Evolutionary conservation across 495 filamentous ascomycete genomes (phyloP), one percentile per base, ranked within the genome.

Genomic region (Hypoxylon cercidicola): DNA sequence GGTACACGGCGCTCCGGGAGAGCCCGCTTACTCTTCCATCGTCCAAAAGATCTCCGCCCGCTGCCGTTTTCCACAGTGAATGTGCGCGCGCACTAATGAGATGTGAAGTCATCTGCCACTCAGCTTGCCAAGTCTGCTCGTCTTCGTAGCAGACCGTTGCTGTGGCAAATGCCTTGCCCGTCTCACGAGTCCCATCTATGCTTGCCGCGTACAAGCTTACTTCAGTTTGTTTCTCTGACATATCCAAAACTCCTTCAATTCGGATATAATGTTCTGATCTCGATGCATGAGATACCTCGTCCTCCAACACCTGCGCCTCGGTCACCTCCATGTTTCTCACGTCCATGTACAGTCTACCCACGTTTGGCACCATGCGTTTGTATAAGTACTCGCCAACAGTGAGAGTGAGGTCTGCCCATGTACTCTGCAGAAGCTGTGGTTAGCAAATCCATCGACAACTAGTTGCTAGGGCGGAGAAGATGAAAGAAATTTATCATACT

Each of bases 401-500:
- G 18, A 86, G 77, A 1, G 85, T 85, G 60, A 88, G 85, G 69
- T 89, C 87, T 89, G 86, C 8, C 86, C 85, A 46, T 82, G 75
- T 23, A 86, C 78, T 19, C 83, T n/a, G n/a, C n/a, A n/a, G n/a
- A n/a, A n/a, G n/a, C n/a, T n/a, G n/a, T n/a, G n/a, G n/a, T n/a
- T n/a, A n/a, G n/a, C n/a, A n/a, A n/a, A n/a, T n/a, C n/a, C n/a
- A n/a, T n/a, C n/a, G n/a, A n/a, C n/a, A n/a, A n/a, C n/a, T n/a
- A n/a, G n/a, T n/a, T n/a, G n/a, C n/a, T n/a, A n/a, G n/a, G n/a
- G n/a, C n/a, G n/a, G n/a, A n/a, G n/a, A n/a, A n/a, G n/a, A n/a
- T n/a, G n/a, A n/a, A n/a, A n/a, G n/a, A n/a, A n/a, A n/a, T n/a
- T n/a, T n/a, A n/a, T n/a, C n/a, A n/a, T n/a, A n/a, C n/a, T n/a